These are phyloP conservation scores for Fraxinus cuspidata DNA, from an alignment of 257 asterid genomes.

Conservation along the genomic window DNA sequence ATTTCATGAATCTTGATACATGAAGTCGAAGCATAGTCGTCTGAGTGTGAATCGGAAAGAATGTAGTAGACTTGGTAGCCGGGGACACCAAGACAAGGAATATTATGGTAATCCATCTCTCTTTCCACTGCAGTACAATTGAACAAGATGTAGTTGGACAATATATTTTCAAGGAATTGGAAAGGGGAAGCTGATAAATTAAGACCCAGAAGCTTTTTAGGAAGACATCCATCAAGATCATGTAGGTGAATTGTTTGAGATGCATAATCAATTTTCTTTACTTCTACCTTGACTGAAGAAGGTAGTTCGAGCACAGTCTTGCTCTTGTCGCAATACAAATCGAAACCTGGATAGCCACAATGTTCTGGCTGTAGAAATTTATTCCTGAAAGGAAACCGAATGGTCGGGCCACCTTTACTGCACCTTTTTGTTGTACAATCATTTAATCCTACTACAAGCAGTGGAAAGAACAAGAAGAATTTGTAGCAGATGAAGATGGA, in stretches of 20 bases:
- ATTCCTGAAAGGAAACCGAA: slow-evolving; percentile 24
- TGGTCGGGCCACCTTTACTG: slow-evolving; percentile 9
- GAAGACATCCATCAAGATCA: slow-evolving; percentile 25
- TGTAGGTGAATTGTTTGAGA: slow-evolving; percentile 1
- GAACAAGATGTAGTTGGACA: slow-evolving; percentile 15
- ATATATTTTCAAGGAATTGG: neutral
- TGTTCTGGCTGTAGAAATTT: neutral
- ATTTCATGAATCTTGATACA: slow-evolving; percentile 41
- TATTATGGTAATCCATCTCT: neutral
- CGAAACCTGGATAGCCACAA: slow-evolving; percentile 25
- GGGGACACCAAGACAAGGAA: slow-evolving; percentile 38
- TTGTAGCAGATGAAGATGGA: neutral
- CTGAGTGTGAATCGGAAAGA: neutral
- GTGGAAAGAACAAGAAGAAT: neutral
- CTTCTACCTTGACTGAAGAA: neutral
- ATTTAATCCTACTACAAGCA: neutral
- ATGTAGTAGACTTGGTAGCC: slow-evolving; percentile 11
- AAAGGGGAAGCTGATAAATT: slow-evolving; percentile 33
- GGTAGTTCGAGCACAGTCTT: slow-evolving; percentile 12
- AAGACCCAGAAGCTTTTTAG: slow-evolving; percentile 12
- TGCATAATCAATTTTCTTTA: slow-evolving; percentile 18
- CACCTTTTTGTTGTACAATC: neutral
- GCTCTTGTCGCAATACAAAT: slow-evolving; percentile 3
- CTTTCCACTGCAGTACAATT: slow-evolving; percentile 31
- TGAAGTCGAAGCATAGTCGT: slow-evolving; percentile 17